Percentiles rank a stretch among this genome's conserved stretches.
phyloP scores from a whole-genome alignment of 2,329 filamentous ascomycete species.

The Pseudopyrenochaeta lycopersici region DNA sequence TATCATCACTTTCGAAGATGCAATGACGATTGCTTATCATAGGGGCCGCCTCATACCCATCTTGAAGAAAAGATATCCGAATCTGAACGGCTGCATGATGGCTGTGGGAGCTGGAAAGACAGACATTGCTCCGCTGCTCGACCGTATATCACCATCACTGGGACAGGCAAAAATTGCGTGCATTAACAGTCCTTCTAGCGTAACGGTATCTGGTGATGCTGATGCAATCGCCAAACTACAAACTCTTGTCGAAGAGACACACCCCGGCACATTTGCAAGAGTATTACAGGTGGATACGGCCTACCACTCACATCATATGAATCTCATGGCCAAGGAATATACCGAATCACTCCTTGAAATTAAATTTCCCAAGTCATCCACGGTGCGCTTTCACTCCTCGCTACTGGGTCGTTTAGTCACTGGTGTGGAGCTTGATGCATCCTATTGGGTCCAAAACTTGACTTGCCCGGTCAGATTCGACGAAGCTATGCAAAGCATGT shows the following conservation, averaged over 20 bases:
- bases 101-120: constrained; percentile 26
- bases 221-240: constrained; percentile 49
- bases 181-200: constrained; percentile 52
- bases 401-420: constrained; percentile 19
- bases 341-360: constrained; percentile 32
- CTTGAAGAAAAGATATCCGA: constrained; percentile 26
- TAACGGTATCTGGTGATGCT: constrained; percentile 58
- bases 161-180: constrained; percentile 33
- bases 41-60: constrained; percentile 30
- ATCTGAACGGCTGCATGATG: constrained; percentile 30
- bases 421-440: constrained; percentile 17
- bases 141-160: constrained; percentile 8
- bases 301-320: constrained; percentile 52
- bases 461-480: constrained; percentile 27
- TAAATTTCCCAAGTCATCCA: constrained; percentile 23
- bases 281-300: constrained; percentile 55
- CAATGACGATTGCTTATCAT: constrained; percentile 38
- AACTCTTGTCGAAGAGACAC: constrained; percentile 45
- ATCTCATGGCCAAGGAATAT: constrained; percentile 31
- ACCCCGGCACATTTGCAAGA: constrained; percentile 49
- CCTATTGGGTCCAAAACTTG: constrained; percentile 37
- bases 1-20: constrained; percentile 23
- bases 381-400: constrained; percentile 26
- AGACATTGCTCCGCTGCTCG: constrained; percentile 23
- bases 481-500: constrained; percentile 21